Evolutionary conservation across 108 stramenopile genomes (phyloP).

Genomic region (Nannochloropsis oceanica): DNA sequence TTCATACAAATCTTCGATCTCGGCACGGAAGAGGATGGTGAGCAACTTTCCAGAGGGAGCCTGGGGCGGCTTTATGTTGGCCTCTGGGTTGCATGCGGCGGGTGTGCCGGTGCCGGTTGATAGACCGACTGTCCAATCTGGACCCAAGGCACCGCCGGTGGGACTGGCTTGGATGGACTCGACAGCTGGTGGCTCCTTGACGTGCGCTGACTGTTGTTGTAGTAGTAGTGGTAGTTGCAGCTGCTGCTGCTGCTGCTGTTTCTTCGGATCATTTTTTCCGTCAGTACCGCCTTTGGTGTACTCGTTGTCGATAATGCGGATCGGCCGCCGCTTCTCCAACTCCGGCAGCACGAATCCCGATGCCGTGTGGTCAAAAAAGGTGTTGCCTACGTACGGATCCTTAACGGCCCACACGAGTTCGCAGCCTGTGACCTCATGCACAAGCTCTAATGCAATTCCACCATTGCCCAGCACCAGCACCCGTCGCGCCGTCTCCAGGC

Average conservation of each 20-base stretch:
- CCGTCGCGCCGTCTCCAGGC: background rate
- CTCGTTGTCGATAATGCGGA: background rate
- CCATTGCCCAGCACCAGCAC: constrained; percentile 33
- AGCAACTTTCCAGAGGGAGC: background rate
- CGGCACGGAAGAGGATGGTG: background rate
- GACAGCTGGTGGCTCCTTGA: background rate
- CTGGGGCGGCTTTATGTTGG: background rate
- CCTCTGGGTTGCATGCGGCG: background rate
- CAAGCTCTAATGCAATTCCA: constrained; percentile 34
- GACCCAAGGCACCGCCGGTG: background rate
- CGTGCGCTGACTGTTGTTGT: no score
- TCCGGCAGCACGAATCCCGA: constrained; percentile 25
- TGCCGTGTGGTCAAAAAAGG: constrained; percentile 38
- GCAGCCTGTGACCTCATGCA: constrained; percentile 11
- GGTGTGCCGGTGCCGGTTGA: background rate
- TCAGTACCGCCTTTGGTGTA: background rate
- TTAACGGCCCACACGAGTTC: constrained; percentile 15
- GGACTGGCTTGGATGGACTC: background rate
- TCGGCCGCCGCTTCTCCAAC: background rate
- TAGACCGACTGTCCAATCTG: background rate
- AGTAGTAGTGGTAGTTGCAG: no score
- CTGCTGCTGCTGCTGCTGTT: background rate
- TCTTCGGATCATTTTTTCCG: background rate
- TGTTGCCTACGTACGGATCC: constrained; percentile 29
- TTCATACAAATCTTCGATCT: background rate